phyloP scores from a whole-genome alignment of 495 filamentous ascomycete species.

The Pseudoneurospora amorphoporcata region DNA sequence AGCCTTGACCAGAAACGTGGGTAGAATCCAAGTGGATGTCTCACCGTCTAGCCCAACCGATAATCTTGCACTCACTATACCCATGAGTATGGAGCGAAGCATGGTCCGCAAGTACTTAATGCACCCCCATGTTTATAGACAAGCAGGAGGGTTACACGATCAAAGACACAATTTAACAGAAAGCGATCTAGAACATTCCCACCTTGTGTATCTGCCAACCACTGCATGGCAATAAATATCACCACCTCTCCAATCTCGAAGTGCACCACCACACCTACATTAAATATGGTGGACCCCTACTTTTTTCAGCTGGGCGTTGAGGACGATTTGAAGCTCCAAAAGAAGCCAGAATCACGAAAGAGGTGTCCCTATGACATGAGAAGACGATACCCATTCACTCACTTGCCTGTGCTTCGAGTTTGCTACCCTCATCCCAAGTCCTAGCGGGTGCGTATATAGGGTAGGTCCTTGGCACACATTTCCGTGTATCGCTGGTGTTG shows the following conservation, averaged over 20 bases:
- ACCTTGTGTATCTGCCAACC: background rate
- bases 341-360: background rate
- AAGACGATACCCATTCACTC: background rate
- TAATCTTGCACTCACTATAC: background rate
- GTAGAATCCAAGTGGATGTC: background rate
- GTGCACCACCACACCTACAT: background rate
- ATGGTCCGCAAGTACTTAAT: background rate
- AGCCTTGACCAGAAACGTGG: background rate
- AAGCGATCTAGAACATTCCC: background rate
- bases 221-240: background rate
- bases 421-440: background rate
- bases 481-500: background rate
- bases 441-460: background rate
- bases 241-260: background rate
- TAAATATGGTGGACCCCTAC: background rate
- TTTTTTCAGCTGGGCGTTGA: background rate
- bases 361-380: background rate
- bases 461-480: background rate
- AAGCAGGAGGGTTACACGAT: background rate
- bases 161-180: background rate
- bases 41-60: background rate
- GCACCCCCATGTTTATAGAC: background rate
- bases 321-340: background rate
- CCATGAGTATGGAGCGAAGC: background rate
- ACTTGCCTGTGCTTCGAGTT: background rate